A percentile compares a stretch with the other conserved stretches of the same genome.
Evolutionary conservation across 176 grass and related monocot species (phyloP).

Genomic region (Cocos nucifera): DNA sequence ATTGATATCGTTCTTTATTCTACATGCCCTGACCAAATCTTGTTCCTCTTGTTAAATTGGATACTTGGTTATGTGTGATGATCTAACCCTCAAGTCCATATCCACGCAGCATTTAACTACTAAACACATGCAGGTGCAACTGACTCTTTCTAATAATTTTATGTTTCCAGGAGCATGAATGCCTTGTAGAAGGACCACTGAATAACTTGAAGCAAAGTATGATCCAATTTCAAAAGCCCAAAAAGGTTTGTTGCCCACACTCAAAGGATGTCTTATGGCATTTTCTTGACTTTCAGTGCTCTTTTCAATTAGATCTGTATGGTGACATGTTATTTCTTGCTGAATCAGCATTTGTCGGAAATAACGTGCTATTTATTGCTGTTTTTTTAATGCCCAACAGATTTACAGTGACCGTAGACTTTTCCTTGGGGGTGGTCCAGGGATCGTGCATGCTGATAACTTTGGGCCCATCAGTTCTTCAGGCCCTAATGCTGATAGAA

Average conservation of each 20-base stretch:
- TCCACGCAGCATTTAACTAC: no score
- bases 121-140: not conserved
- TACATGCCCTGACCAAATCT: no score
- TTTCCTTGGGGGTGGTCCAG: conserved; percentile 77
- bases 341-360: no score
- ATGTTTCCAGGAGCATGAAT: conserved; percentile 78
- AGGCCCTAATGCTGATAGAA: conserved; percentile 51
- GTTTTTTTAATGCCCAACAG: conserved; percentile 31
- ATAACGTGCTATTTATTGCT: not conserved
- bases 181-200: conserved; percentile 93
- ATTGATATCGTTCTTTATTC: no score
- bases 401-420: conserved; percentile 89
- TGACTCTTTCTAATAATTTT: conserved; percentile 8
- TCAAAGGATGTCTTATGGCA: no score
- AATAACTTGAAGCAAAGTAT: conserved; percentile 99
- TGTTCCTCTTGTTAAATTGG: no score
- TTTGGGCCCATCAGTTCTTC: conserved; percentile 38
- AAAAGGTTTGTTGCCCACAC: conserved; percentile 51
- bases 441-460: conserved; percentile 47
- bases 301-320: no score
- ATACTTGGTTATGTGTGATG: no score
- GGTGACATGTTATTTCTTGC: no score
- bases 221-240: conserved; percentile 99
- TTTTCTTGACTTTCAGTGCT: no score
- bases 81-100: no score